These are phyloP conservation scores for Metschnikowia santaceciliae DNA, from an alignment of 805 yeast species.

Conservation along the genomic window DNA sequence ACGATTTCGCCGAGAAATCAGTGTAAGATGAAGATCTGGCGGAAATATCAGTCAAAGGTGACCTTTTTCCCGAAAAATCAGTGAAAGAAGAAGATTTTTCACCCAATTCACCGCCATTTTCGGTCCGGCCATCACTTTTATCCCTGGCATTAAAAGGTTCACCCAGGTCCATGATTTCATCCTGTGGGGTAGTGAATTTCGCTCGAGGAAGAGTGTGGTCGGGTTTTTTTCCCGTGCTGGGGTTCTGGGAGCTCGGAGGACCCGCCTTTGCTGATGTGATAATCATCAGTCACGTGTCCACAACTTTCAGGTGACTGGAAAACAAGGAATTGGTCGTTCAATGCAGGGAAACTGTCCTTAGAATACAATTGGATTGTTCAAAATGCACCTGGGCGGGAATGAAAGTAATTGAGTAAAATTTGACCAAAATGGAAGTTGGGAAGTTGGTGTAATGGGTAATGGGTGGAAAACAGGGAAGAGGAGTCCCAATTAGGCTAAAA, in stretches of 20 bases:
- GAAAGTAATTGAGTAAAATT: too few species aligned
- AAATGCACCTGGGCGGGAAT: too few species aligned
- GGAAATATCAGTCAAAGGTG: neutral
- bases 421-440: neutral
- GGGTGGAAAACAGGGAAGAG: neutral
- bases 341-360: too few species aligned
- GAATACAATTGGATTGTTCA: too few species aligned
- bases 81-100: neutral
- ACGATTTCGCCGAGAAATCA: neutral
- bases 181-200: neutral
- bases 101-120: neutral
- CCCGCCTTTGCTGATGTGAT: neutral
- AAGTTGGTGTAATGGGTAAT: neutral
- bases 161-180: neutral
- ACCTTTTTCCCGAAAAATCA: neutral
- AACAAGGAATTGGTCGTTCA: too few species aligned
- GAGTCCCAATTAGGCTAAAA: neutral
- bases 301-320: too few species aligned
- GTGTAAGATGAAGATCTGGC: neutral
- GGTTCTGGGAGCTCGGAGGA: neutral
- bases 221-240: neutral
- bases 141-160: neutral
- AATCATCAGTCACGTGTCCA: neutral
- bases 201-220: neutral
- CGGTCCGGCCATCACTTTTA: neutral